Conservation (phyloP, 2,329 filamentous ascomycete genomes). For the Bipolaris zeicola region DNA sequence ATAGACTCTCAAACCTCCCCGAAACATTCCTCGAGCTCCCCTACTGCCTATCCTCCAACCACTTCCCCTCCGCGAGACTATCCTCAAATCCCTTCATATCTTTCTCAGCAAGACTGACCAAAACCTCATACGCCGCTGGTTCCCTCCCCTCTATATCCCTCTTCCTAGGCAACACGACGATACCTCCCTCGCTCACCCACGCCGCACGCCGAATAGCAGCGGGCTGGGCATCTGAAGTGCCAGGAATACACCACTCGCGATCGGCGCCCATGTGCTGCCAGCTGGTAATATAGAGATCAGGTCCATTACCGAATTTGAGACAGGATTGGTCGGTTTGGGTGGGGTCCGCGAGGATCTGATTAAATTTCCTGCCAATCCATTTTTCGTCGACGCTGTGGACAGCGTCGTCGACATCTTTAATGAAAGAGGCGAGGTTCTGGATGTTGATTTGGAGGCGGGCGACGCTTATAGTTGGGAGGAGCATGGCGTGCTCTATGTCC, state of each 20-base stretch:
- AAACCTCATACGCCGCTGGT: slow-evolving; percentile 17
- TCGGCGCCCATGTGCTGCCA: slow-evolving; percentile 36
- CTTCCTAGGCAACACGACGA: slow-evolving; percentile 28
- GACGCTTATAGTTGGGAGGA: background rate
- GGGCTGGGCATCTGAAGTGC: slow-evolving; percentile 17
- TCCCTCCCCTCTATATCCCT: slow-evolving; percentile 5
- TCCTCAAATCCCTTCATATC: slow-evolving; percentile 25
- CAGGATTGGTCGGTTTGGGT: background rate
- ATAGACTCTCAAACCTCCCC: too few relatives aligned
- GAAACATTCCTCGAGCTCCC: too few relatives aligned
- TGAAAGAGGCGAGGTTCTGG: background rate
- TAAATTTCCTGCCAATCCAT: slow-evolving; percentile 2
- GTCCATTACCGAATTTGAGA: slow-evolving; percentile 22
- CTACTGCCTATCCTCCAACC: slow-evolving; percentile 2
- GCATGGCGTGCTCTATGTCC: background rate
- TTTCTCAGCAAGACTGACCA: slow-evolving; percentile 24
- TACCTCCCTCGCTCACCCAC: slow-evolving; percentile 29
- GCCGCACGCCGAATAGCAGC: slow-evolving; percentile 28
- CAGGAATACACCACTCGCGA: slow-evolving; percentile 31
- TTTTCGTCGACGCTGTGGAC: background rate
- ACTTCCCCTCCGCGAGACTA: slow-evolving; percentile 12
- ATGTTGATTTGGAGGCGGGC: background rate
- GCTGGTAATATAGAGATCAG: slow-evolving; percentile 37
- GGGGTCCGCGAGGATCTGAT: background rate
- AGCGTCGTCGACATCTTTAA: background rate